phyloP scores from a whole-genome alignment of 805 yeast species.

The Schizosaccharomyces japonicus region DNA sequence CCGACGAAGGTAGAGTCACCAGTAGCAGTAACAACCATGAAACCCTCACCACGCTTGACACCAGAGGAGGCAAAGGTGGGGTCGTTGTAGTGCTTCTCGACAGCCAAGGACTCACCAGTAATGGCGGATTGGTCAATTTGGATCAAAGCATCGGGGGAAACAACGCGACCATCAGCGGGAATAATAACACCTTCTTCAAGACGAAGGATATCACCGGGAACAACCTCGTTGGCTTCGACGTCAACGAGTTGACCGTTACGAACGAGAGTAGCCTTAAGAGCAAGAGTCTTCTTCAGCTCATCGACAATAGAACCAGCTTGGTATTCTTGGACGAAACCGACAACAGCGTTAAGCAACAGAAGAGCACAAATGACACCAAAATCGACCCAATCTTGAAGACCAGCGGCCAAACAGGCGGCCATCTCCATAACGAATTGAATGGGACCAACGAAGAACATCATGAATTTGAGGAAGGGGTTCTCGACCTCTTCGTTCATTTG shows the following conservation, averaged over 20 bases:
- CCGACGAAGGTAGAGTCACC: slow-evolving; percentile 93
- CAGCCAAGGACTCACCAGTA: slow-evolving; percentile 93
- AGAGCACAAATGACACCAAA: slow-evolving; percentile 90
- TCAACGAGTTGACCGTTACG: slow-evolving; percentile 62
- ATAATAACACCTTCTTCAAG: slow-evolving; percentile 82
- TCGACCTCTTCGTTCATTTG: slow-evolving; percentile 80
- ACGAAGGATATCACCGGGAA: slow-evolving; percentile 85
- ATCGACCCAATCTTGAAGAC: slow-evolving; percentile 95
- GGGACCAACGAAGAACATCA: slow-evolving; percentile 81
- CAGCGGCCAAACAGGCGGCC: slow-evolving; percentile 86
- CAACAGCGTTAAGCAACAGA: slow-evolving; percentile 64
- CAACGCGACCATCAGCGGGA: slow-evolving; percentile 80
- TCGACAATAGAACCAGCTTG: slow-evolving; percentile 97
- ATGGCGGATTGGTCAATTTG: slow-evolving; percentile 92
- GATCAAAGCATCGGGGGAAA: slow-evolving; percentile 61
- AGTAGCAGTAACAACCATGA: slow-evolving; percentile 81
- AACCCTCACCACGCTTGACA: slow-evolving; percentile 85
- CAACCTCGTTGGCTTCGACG: slow-evolving; percentile 61
- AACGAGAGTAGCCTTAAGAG: slow-evolving; percentile 65
- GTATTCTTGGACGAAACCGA: slow-evolving; percentile 92
- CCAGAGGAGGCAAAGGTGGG: slow-evolving; percentile 76
- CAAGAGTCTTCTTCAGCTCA: slow-evolving; percentile 83
- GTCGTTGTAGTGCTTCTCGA: slow-evolving; percentile 76
- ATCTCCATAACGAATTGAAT: slow-evolving; percentile 94
- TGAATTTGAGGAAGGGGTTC: slow-evolving; percentile 52